Evolutionary conservation across 345 rosid species (phyloP).

Genomic region (Litchi chinensis): DNA sequence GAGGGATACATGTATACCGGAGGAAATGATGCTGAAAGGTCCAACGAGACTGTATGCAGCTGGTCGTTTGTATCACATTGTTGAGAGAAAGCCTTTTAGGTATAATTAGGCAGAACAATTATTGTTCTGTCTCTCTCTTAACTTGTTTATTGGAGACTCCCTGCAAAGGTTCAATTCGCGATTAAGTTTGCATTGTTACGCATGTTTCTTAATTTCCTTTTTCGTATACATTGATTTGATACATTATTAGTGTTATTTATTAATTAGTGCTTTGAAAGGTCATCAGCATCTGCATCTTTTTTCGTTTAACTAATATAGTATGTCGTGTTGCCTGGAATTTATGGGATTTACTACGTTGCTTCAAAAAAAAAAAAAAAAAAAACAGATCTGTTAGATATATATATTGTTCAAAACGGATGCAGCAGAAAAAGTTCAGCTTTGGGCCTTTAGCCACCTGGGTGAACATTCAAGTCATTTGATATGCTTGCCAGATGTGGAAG

Average conservation of each 20-base stretch:
- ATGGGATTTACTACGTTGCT: not conserved
- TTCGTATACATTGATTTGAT: not conserved
- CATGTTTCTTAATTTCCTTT: not conserved
- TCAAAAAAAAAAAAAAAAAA: not conserved
- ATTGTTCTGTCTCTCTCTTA: not conserved
- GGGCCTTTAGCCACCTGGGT: conserved; percentile 6
- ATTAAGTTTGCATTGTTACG: not conserved
- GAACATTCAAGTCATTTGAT: not conserved
- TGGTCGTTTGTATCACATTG: conserved; percentile 96
- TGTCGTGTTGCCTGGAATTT: not conserved
- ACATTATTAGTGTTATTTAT: not conserved
- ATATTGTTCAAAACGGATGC: not conserved
- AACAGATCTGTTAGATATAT: not conserved
- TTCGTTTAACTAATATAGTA: not conserved
- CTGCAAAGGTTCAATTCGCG: not conserved
- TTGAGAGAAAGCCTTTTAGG: conserved; percentile 88
- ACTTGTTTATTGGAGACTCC: not conserved
- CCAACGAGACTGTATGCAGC: conserved; percentile 97
- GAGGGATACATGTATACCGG: conserved; percentile 92
- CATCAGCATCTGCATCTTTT: not conserved
- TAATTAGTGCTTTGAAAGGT: not conserved
- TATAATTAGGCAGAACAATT: conserved; percentile 24
- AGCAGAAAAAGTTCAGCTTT: not conserved
- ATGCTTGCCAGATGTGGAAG: conserved; percentile 70
- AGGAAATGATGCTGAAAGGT: conserved; percentile 84